Conservation (phyloP, 2,329 filamentous ascomycete genomes). For the Fonsecaea pugnacius region DNA sequence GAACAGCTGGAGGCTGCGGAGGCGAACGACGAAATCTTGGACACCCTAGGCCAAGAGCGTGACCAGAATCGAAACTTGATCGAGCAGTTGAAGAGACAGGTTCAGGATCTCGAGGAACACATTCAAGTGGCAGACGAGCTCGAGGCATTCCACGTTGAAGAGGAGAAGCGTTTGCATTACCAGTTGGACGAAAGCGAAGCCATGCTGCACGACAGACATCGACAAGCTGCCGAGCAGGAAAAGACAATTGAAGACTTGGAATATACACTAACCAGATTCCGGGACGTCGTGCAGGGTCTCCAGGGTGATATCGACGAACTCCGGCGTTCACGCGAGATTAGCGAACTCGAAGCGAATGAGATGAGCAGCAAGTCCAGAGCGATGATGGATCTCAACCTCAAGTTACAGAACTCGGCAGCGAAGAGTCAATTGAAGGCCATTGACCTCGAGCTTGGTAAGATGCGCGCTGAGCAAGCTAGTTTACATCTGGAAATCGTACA, state of each 20-base stretch:
- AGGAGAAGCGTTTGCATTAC: conserved; percentile 85
- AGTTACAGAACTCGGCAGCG: conserved; percentile 84
- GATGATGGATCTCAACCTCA: conserved; percentile 96
- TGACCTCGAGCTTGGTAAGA: conserved; percentile 80
- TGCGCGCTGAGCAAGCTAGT: conserved; percentile 85
- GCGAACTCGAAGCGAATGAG: conserved; percentile 89
- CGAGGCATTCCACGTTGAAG: conserved; percentile 76
- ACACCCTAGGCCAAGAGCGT: conserved; percentile 86
- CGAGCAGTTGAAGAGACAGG: conserved; percentile 47
- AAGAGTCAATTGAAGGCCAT: conserved; percentile 95
- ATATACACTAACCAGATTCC: conserved; percentile 84
- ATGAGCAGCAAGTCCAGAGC: conserved; percentile 84
- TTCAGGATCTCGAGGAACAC: conserved; percentile 85
- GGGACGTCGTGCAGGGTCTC: conserved; percentile 82
- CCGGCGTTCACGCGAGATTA: conserved; percentile 82
- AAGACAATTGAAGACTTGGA: conserved; percentile 83
- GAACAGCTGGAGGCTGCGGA: conserved; percentile 89
- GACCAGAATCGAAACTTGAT: conserved; percentile 55
- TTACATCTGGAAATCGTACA: conserved; percentile 89
- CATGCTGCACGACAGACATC: conserved; percentile 79
- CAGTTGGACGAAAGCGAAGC: conserved; percentile 88
- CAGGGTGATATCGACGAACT: conserved; percentile 90
- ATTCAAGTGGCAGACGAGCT: conserved; percentile 95
- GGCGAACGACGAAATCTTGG: conserved; percentile 90
- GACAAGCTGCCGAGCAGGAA: conserved; percentile 75